A percentile compares a stretch with the other conserved stretches of the same genome.
phyloP scores from a whole-genome alignment of 306 rosid species.

The Myrica gale region DNA sequence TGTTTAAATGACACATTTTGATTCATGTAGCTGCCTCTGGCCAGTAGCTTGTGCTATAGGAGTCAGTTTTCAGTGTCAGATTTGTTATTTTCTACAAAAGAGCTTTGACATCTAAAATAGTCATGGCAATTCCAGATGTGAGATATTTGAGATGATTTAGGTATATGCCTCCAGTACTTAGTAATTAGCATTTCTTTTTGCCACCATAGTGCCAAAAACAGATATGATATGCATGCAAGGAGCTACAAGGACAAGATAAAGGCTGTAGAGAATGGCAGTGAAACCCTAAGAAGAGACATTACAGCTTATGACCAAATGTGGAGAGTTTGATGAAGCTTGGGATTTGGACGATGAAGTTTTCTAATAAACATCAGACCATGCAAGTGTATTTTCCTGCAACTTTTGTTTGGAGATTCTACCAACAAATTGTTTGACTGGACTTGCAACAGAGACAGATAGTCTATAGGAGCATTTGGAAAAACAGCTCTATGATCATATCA shows the following conservation, averaged over 20 bases:
- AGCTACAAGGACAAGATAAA: conserved; percentile 1
- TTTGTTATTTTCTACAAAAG: not conserved
- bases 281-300: not conserved
- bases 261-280: not conserved
- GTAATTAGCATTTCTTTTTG: not conserved
- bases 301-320: not conserved
- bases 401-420: not conserved
- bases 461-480: not conserved
- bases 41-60: not conserved
- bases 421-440: not conserved
- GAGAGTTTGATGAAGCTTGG: not conserved
- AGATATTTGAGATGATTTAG: not conserved
- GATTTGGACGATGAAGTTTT: not conserved
- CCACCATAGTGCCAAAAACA: not conserved
- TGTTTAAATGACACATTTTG: not conserved
- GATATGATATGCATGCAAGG: not conserved
- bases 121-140: not conserved
- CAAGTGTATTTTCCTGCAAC: not conserved
- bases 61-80: not conserved
- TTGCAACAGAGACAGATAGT: not conserved
- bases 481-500: not conserved
- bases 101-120: not conserved
- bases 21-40: not conserved
- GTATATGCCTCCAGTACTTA: not conserved
- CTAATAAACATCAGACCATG: conserved; percentile 1